Evolutionary conservation across 2,329 filamentous ascomycete species (phyloP).

Genomic region (Sclerotinia minor): DNA sequence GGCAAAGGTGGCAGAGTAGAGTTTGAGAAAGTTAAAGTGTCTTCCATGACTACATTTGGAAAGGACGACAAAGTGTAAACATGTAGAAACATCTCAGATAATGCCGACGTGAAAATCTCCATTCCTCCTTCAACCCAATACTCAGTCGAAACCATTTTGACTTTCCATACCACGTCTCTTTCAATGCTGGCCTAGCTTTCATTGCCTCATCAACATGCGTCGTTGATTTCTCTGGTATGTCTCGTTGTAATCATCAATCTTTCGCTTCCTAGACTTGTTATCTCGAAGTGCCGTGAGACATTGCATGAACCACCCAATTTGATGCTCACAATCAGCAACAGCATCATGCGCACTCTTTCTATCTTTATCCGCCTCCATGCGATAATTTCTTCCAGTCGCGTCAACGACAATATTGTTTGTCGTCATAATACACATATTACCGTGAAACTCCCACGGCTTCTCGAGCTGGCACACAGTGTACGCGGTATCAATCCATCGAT

Average conservation of each 20-base stretch:
- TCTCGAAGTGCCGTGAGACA: neutral
- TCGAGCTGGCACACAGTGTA: neutral
- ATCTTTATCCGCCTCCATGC: neutral
- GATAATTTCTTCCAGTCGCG: neutral
- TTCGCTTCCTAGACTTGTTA: neutral
- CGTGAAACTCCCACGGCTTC: neutral
- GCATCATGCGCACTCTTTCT: neutral
- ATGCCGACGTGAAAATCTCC: neutral
- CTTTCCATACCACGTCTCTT: neutral
- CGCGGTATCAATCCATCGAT: neutral
- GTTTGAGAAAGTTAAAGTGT: too few species aligned
- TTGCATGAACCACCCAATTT: neutral
- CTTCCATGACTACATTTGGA: too few species aligned
- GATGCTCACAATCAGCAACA: neutral
- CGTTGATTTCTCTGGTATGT: neutral
- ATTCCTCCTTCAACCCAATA: neutral
- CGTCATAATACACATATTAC: neutral
- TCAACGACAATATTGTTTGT: neutral
- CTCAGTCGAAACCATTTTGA: neutral
- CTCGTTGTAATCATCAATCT: neutral
- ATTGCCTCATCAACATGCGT: neutral
- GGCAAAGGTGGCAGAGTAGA: neutral
- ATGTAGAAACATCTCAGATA: too few species aligned
- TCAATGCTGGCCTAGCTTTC: neutral
- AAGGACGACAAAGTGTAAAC: too few species aligned